Conservation (phyloP, 768 basidiomycete species). For the Sporobolomyces phaffii region DNA sequence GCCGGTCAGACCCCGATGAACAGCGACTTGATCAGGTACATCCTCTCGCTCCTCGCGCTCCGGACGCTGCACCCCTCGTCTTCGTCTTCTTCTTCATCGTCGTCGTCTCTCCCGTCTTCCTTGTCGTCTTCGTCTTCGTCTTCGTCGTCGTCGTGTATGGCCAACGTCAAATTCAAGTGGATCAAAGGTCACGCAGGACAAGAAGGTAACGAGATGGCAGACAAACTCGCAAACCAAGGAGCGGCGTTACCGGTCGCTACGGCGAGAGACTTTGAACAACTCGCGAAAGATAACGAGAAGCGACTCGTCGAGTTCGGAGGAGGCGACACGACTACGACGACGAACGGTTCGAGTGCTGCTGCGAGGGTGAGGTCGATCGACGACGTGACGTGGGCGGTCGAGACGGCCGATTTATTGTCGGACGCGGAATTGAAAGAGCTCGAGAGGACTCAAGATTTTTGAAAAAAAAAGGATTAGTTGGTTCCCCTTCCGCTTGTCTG, state of each 20-base stretch:
- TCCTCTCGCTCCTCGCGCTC: constrained; percentile 51
- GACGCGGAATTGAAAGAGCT: constrained; percentile 16
- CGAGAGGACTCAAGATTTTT: constrained; percentile 25
- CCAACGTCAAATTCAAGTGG: constrained; percentile 57
- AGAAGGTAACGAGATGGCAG: constrained; percentile 81
- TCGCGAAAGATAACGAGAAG: constrained; percentile 14
- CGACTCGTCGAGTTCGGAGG: constrained; percentile 10
- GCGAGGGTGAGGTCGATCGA: constrained; percentile 6
- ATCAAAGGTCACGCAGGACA: constrained; percentile 74
- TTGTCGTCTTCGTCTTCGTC: background rate
- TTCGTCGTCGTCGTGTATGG: constrained; percentile 47
- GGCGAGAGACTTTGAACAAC: constrained; percentile 54
- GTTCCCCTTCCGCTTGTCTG: too few relatives aligned
- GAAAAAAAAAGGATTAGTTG: too few relatives aligned
- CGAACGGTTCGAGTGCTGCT: background rate
- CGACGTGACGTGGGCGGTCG: constrained; percentile 26
- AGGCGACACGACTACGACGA: too few relatives aligned
- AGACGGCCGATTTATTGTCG: constrained; percentile 23
- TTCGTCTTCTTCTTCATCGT: background rate
- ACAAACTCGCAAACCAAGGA: constrained; percentile 63
- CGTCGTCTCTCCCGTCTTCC: background rate
- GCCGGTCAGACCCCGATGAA: constrained; percentile 65
- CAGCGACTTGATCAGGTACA: constrained; percentile 61
- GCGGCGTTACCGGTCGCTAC: constrained; percentile 46
- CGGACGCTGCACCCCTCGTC: constrained; percentile 17